Percentiles rank a stretch among this genome's conserved stretches.
phyloP scores from a whole-genome alignment of 257 asterid species.

The Solanum okadae region DNA sequence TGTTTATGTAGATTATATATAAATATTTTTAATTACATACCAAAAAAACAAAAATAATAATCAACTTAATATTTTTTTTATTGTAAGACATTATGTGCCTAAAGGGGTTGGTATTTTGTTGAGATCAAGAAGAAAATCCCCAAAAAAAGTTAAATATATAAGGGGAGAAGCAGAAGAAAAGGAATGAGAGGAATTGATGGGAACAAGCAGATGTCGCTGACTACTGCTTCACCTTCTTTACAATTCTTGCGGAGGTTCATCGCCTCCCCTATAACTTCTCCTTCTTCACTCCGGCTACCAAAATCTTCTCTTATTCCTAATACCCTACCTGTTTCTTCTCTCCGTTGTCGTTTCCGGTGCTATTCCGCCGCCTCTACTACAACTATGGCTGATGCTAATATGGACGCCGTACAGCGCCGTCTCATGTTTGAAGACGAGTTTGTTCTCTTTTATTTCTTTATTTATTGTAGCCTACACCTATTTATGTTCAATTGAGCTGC shows the following conservation, averaged over 20 bases:
- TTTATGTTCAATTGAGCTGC: background rate
- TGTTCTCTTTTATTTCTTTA: background rate
- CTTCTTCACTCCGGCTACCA: background rate
- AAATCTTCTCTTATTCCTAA: background rate
- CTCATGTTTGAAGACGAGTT: conserved; percentile 98
- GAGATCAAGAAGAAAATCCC: background rate
- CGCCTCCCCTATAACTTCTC: conserved; percentile 11
- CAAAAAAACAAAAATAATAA: too few species aligned
- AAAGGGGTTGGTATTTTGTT: too few species aligned
- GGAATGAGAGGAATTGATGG: background rate
- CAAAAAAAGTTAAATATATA: background rate
- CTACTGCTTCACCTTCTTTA: conserved; percentile 2
- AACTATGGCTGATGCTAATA: conserved; percentile 51
- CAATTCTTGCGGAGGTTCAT: conserved; percentile 11
- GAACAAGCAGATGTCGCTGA: conserved; percentile 6
- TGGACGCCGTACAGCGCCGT: conserved; percentile 94
- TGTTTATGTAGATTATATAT: background rate
- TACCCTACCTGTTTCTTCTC: background rate
- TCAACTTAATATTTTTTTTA: too few species aligned
- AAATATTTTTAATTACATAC: background rate
- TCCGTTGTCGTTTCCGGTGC: conserved; percentile 6
- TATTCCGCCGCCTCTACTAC: conserved; percentile 15
- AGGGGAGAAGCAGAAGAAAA: background rate
- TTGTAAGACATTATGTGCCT: too few species aligned
- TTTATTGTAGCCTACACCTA: background rate